Evolutionary conservation across 805 yeast species (phyloP).

Genomic region (Candida coleopterorum): DNA sequence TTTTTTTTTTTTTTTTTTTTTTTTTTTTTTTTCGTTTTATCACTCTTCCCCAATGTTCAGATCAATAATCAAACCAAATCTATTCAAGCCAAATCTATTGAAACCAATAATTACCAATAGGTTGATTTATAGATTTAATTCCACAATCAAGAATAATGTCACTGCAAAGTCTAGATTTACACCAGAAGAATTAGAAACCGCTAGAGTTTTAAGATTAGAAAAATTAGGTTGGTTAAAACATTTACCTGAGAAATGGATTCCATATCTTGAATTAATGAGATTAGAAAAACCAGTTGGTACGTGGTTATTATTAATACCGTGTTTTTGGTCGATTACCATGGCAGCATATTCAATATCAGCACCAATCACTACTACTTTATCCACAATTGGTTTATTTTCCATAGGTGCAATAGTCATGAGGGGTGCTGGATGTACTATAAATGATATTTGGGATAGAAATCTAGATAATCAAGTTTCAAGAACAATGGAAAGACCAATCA

Average conservation of each 20-base stretch:
- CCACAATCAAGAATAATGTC: constrained; percentile 6
- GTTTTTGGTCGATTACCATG: constrained; percentile 89
- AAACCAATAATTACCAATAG: neutral
- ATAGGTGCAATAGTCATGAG: constrained; percentile 89
- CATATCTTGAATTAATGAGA: constrained; percentile 89
- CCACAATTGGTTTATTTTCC: constrained; percentile 67
- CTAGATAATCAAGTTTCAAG: constrained; percentile 83
- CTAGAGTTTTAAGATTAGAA: constrained; percentile 46
- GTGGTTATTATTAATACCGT: constrained; percentile 73
- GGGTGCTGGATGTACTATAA: constrained; percentile 96
- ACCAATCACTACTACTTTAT: constrained; percentile 55
- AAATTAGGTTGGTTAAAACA: constrained; percentile 44
- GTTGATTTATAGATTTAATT: neutral
- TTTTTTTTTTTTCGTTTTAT: no score
- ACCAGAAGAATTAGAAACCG: constrained; percentile 44
- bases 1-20: no score
- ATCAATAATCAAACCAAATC: constrained; percentile 1
- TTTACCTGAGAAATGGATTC: constrained; percentile 72
- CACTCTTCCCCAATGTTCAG: constrained; percentile 5
- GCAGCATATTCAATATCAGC: constrained; percentile 76
- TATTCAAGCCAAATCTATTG: neutral
- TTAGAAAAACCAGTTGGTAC: constrained; percentile 97
- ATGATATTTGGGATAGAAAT: constrained; percentile 81
- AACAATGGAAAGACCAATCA: constrained; percentile 88
- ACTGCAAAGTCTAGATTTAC: constrained; percentile 18